A percentile compares a stretch with the other conserved stretches of the same genome.
These are phyloP conservation scores for Triticum monococcum DNA, from an alignment of 176 grass and related monocot genomes.

Conservation along the genomic window DNA sequence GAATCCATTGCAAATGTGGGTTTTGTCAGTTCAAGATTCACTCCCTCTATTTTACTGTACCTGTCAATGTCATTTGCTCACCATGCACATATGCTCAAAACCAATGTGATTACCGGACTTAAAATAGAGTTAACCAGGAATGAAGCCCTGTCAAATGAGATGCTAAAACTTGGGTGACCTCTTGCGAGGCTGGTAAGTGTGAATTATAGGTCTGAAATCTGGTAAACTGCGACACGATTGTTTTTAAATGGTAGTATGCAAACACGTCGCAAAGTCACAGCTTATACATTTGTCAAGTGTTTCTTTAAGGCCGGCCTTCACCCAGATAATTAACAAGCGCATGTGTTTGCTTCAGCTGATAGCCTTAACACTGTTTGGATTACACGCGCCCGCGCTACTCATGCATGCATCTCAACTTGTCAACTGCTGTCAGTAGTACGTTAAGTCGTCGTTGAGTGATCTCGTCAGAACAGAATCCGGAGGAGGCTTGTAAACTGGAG, in stretches of 20 bases:
- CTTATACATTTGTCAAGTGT: background rate
- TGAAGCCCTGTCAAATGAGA: background rate
- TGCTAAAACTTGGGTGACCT: background rate
- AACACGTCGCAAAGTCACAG: background rate
- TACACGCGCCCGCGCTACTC: background rate
- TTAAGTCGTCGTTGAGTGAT: constrained; percentile 16
- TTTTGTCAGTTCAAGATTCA: background rate
- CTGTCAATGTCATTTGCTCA: background rate
- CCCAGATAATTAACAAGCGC: background rate
- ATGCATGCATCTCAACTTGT: constrained; percentile 23
- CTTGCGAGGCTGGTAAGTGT: background rate
- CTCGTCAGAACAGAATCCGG: constrained; percentile 18
- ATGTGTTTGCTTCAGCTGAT: background rate
- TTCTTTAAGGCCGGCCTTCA: background rate
- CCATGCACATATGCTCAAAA: background rate
- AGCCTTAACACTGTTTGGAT: background rate
- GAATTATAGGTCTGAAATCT: background rate
- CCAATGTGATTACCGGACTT: background rate
- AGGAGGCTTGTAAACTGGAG: background rate
- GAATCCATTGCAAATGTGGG: background rate
- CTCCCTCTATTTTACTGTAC: background rate
- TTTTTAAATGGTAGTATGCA: background rate
- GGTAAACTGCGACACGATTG: background rate
- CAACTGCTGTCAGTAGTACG: background rate
- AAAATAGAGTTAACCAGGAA: background rate